Evolutionary conservation across 306 rosid species (phyloP), one percentile per base, ranked within the genome.

Genomic region (Fragaria iinumae): DNA sequence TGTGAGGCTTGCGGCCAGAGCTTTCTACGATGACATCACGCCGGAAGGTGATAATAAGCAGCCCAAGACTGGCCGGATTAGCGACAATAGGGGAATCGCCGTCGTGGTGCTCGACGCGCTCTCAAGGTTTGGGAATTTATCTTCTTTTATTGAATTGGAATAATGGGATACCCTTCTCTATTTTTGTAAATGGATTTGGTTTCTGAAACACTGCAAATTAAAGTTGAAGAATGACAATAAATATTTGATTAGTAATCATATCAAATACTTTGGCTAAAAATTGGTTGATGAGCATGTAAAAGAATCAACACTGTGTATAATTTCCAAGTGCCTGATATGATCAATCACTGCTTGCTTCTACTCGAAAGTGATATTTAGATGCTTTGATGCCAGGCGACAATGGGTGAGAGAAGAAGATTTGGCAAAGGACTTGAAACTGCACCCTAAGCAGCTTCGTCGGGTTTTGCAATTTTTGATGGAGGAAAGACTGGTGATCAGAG

Each of bases 351-450:
- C 20, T 76, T 71, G 74, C 74, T 67, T 16, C 6, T 55, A 8
- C 27, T 69, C 41, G 56, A 36, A 11, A 50, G 44, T 29, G 23
- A 27, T 71, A 48, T 36, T n/a, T 32, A 64, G 71, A 7, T 45
- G 4, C n/a, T 32, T 43, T 66, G 50, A 71, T 80, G 63, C 60
- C 73, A 92, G 99, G 76, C 96, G 97, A 23, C 99, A 92, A 86
- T 95, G 99, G 99, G 96, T 95, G 49, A 86, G 96, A 25, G 98
- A 92, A 84, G 97, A 95, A 80, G 96, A 95, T 83, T 86, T 95
- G 86, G 99, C 98, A 53, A 92, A 92, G 91, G 97, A 92, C 87
- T 90, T 92, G 78, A 89, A 92, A 81, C 77, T 95, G 77, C 97
- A 92, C 80, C 75, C 97, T 0, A 92, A 95, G 86, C 97, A 90